phyloP scores from a whole-genome alignment of 768 basidiomycete genomes.

The Gelatoporia subvermispora region DNA sequence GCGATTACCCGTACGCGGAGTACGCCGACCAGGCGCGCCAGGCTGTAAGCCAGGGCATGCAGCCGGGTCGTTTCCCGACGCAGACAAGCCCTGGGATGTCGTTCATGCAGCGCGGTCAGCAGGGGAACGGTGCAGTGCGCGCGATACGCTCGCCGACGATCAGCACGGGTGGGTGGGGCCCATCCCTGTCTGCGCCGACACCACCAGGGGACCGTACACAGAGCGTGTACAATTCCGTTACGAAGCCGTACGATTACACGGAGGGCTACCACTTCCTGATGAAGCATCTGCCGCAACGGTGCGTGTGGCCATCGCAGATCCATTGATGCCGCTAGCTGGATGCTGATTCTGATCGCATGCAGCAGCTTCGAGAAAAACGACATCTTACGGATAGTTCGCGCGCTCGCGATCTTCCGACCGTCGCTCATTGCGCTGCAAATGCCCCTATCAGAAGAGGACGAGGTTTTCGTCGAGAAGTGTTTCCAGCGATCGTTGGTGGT shows the following conservation, averaged over 20 bases:
- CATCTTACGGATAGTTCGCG: slow-evolving; percentile 89
- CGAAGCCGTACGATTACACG: slow-evolving; percentile 87
- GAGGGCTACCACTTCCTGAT: slow-evolving; percentile 96
- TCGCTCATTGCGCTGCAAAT: slow-evolving; percentile 96
- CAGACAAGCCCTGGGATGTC: slow-evolving; percentile 3
- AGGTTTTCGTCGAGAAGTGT: slow-evolving; percentile 92
- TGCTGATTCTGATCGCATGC: neutral
- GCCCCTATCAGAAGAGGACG: slow-evolving; percentile 94
- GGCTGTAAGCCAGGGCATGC: slow-evolving; percentile 3
- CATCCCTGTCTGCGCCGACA: slow-evolving; percentile 9
- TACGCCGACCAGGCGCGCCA: slow-evolving; percentile 13
- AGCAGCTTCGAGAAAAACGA: slow-evolving; percentile 92
- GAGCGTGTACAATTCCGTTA: slow-evolving; percentile 58
- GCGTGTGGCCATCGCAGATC: slow-evolving; percentile 31
- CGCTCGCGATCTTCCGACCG: slow-evolving; percentile 92
- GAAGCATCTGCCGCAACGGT: slow-evolving; percentile 86
- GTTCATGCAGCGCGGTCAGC: slow-evolving; percentile 8
- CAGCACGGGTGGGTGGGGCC: slow-evolving; percentile 9
- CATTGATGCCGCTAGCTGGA: neutral
- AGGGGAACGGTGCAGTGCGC: neutral
- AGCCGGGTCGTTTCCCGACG: neutral
- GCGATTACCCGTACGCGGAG: slow-evolving; percentile 4
- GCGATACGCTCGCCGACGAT: slow-evolving; percentile 6
- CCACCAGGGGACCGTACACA: slow-evolving; percentile 13
- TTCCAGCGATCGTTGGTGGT: slow-evolving; percentile 92